Evolutionary conservation across 2,329 filamentous ascomycete species (phyloP).

Genomic region (Alternaria triticimaculans): DNA sequence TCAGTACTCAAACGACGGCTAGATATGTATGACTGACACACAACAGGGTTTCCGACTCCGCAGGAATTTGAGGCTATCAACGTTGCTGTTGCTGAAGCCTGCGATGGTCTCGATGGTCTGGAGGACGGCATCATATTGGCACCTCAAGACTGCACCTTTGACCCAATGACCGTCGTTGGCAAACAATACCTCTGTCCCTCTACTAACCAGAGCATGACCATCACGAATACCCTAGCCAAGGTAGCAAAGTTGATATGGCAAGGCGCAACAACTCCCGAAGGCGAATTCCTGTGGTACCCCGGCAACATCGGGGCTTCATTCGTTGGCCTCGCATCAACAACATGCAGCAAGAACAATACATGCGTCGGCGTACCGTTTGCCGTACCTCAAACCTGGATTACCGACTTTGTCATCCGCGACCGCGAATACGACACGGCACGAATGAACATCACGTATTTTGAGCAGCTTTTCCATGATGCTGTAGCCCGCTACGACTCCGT

Average conservation of each 20-base stretch:
- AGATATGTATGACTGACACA: not conserved
- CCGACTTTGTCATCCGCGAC: slow-evolving; percentile 19
- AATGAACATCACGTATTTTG: slow-evolving; percentile 11
- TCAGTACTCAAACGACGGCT: not conserved
- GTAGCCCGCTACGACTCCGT: slow-evolving; percentile 19
- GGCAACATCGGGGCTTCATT: slow-evolving; percentile 15
- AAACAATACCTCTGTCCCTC: slow-evolving; percentile 11
- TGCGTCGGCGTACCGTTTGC: slow-evolving; percentile 16
- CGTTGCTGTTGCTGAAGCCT: slow-evolving; percentile 21
- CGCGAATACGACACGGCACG: slow-evolving; percentile 9
- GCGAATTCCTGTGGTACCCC: slow-evolving; percentile 22
- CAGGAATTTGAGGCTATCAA: slow-evolving; percentile 33
- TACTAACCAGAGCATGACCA: slow-evolving; percentile 5
- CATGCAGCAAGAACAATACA: slow-evolving; percentile 16
- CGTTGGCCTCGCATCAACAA: slow-evolving; percentile 8
- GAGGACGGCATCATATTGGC: slow-evolving; percentile 41
- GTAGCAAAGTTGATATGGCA: slow-evolving; percentile 22
- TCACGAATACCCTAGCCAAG: slow-evolving; percentile 14
- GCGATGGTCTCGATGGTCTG: slow-evolving; percentile 35
- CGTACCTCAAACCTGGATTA: slow-evolving; percentile 17
- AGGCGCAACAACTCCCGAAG: slow-evolving; percentile 13
- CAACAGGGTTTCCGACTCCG: slow-evolving; percentile 7
- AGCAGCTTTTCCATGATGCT: slow-evolving; percentile 12
- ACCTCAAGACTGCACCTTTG: slow-evolving; percentile 30
- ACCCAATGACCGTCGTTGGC: slow-evolving; percentile 20